These are phyloP conservation scores for Ascochyta pisi DNA, from an alignment of 2,329 filamentous ascomycete species.

Conservation along the genomic window DNA sequence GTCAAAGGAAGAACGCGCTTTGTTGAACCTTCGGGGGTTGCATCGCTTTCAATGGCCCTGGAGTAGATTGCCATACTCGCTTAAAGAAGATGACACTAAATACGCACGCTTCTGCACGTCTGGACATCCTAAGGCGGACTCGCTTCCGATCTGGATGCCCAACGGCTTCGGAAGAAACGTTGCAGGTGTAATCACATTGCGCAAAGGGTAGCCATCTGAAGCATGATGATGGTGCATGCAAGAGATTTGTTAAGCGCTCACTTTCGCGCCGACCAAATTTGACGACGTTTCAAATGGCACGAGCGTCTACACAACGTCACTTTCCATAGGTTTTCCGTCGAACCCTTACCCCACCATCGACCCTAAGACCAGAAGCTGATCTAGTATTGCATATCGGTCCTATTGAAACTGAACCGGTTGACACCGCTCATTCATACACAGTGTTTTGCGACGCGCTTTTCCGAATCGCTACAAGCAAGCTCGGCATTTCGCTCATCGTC, in stretches of 20 bases:
- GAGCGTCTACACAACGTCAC: slow-evolving; percentile 17
- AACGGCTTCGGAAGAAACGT: slow-evolving; percentile 15
- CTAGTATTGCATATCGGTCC: slow-evolving; percentile 31
- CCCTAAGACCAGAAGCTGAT: slow-evolving; percentile 20
- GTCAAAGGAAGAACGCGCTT: neutral
- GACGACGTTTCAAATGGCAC: slow-evolving; percentile 9
- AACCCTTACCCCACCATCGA: slow-evolving; percentile 25
- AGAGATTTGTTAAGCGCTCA: slow-evolving; percentile 11
- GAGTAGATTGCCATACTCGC: slow-evolving; percentile 29
- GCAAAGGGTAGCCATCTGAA: neutral
- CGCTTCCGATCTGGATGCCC: slow-evolving; percentile 31
- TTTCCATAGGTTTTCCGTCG: slow-evolving; percentile 17
- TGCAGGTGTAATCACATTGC: neutral
- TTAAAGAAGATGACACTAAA: slow-evolving; percentile 34
- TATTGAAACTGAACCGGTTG: slow-evolving; percentile 26
- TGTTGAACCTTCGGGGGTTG: slow-evolving; percentile 4
- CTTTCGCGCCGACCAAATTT: slow-evolving; percentile 9
- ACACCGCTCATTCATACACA: slow-evolving; percentile 32
- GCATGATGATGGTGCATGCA: neutral
- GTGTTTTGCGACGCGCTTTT: slow-evolving; percentile 16
- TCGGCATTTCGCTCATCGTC: slow-evolving; percentile 9
- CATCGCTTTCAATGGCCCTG: slow-evolving; percentile 21
- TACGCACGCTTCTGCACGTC: slow-evolving; percentile 37
- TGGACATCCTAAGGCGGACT: slow-evolving; percentile 29
- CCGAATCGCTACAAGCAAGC: slow-evolving; percentile 20